Conservation (phyloP, 495 filamentous ascomycete genomes). For the Neohortaea acidophila region DNA sequence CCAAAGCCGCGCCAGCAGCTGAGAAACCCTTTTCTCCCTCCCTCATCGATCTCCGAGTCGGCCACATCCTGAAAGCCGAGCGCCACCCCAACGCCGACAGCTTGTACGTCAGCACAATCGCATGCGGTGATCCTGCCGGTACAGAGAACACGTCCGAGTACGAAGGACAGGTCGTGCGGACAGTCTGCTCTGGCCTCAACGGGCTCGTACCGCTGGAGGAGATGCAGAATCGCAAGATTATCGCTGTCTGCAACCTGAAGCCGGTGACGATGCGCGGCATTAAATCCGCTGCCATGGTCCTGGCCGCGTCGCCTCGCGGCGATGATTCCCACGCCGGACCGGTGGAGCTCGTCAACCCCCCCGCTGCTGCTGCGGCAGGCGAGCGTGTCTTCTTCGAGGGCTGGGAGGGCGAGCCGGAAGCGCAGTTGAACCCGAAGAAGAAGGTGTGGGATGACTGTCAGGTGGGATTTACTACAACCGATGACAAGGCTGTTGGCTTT, state of each 20-base stretch:
- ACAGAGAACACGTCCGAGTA: slow-evolving; percentile 76
- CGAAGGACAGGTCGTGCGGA: slow-evolving; percentile 77
- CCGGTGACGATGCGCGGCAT: slow-evolving; percentile 97
- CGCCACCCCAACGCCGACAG: slow-evolving; percentile 95
- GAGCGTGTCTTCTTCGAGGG: slow-evolving; percentile 87
- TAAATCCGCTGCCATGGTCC: slow-evolving; percentile 89
- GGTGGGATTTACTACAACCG: slow-evolving; percentile 82
- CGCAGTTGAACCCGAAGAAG: slow-evolving; percentile 93
- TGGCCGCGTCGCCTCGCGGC: slow-evolving; percentile 76
- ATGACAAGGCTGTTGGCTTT: slow-evolving; percentile 61
- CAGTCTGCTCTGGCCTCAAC: slow-evolving; percentile 91
- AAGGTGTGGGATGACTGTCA: slow-evolving; percentile 95
- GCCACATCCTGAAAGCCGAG: slow-evolving; percentile 88
- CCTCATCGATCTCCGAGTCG: slow-evolving; percentile 86
- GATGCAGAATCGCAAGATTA: slow-evolving; percentile 91
- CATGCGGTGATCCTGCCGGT: slow-evolving; percentile 75
- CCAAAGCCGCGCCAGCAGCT: slow-evolving; percentile 43
- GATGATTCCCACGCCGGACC: slow-evolving; percentile 75
- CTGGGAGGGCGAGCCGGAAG: slow-evolving; percentile 83
- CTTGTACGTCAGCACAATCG: slow-evolving; percentile 91
- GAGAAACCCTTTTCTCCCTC: slow-evolving; percentile 61
- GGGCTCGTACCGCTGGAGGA: slow-evolving; percentile 81
- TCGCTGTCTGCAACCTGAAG: slow-evolving; percentile 93
- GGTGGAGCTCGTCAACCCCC: slow-evolving; percentile 83
- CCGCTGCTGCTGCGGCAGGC: slow-evolving; percentile 60